phyloP scores from a whole-genome alignment of 345 rosid genomes.

The Brassica juncea region DNA sequence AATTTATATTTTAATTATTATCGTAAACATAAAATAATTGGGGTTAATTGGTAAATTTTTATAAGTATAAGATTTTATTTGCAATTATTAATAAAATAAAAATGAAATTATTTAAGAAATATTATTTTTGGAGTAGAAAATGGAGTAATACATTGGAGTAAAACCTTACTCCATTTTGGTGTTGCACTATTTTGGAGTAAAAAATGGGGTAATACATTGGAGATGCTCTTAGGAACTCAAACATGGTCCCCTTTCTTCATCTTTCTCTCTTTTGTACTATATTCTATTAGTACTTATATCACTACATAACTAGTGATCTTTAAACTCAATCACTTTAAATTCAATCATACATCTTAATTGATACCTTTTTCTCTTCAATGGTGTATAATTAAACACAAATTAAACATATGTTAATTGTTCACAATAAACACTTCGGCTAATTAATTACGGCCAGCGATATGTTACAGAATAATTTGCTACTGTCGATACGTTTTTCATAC shows the following conservation, averaged over 20 bases:
- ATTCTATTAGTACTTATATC: not conserved
- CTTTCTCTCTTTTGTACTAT: not conserved
- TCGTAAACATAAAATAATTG: too few species aligned
- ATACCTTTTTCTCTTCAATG: not conserved
- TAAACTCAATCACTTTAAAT: not conserved
- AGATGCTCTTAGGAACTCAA: too few species aligned
- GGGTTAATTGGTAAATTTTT: too few species aligned
- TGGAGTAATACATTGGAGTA: too few species aligned
- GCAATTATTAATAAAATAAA: too few species aligned
- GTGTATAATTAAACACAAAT: not conserved
- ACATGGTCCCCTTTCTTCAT: conserved; percentile 2
- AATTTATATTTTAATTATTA: too few species aligned
- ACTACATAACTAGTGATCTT: not conserved
- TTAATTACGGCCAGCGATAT: not conserved
- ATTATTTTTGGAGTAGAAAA: too few species aligned
- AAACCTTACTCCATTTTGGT: too few species aligned
- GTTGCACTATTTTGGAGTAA: too few species aligned
- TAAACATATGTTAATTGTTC: not conserved
- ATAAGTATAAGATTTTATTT: too few species aligned
- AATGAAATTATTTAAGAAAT: too few species aligned
- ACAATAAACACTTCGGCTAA: not conserved
- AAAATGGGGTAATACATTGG: too few species aligned
- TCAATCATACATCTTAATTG: not conserved
- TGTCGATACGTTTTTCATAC: not conserved
- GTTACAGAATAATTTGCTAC: not conserved